Evolutionary conservation across 805 yeast genomes (phyloP).

Genomic region (Geotrichum ghanense): DNA sequence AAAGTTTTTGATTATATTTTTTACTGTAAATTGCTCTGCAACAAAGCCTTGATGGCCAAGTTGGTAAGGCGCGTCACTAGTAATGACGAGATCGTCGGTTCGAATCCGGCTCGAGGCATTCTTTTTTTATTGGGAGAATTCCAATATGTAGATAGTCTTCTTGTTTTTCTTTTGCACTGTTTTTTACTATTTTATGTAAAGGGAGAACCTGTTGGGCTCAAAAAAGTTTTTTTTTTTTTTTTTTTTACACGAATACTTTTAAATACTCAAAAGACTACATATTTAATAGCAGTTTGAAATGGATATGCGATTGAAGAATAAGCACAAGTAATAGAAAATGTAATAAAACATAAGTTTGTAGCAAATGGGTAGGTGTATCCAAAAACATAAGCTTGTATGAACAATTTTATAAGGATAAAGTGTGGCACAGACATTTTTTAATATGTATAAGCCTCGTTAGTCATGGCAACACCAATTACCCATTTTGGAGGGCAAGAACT

Average conservation of each 20-base stretch:
- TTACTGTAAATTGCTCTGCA: neutral
- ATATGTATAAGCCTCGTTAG: too few species aligned
- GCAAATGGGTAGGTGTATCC: neutral
- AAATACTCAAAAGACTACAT: too few species aligned
- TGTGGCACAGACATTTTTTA: too few species aligned
- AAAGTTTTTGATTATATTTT: too few species aligned
- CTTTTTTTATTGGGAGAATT: too few species aligned
- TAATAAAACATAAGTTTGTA: neutral
- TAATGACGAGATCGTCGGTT: slow-evolving; percentile 74
- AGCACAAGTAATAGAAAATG: neutral
- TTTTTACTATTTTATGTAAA: neutral
- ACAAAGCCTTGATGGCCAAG: slow-evolving; percentile 41
- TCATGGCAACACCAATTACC: too few species aligned
- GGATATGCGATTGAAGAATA: neutral
- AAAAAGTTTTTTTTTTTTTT: too few species aligned
- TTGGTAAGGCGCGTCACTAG: slow-evolving; percentile 80
- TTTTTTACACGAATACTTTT: too few species aligned
- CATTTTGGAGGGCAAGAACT: too few species aligned
- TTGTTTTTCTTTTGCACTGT: neutral
- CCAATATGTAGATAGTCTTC: too few species aligned
- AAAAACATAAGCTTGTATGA: neutral
- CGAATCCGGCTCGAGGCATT: slow-evolving; percentile 56
- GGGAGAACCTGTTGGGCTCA: neutral
- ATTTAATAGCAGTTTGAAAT: neutral
- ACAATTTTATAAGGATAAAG: too few species aligned